A percentile compares a stretch with the other conserved stretches of the same genome.
Evolutionary conservation across 495 filamentous ascomycete species (phyloP).

Genomic region (Echria macrotheca): DNA sequence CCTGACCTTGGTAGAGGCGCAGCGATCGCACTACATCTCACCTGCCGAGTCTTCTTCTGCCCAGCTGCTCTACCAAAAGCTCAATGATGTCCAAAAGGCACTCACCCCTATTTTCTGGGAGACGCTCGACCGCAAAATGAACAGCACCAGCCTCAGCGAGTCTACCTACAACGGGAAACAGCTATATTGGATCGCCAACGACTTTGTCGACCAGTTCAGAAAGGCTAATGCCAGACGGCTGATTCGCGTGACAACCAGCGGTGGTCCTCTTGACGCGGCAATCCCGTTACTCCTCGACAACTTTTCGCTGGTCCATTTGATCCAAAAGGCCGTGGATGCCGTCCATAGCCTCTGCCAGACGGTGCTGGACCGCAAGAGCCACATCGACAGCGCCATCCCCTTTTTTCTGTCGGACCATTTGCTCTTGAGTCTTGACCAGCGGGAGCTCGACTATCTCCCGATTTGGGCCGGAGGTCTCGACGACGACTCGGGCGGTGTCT

Average conservation of each 20-base stretch:
- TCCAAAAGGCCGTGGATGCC: neutral
- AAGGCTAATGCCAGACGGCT: neutral
- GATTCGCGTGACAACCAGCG: neutral
- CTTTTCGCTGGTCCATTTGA: constrained; percentile 8
- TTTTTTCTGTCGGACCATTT: constrained; percentile 30
- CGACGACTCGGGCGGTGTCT: constrained; percentile 43
- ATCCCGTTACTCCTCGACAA: neutral
- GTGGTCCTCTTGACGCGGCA: neutral
- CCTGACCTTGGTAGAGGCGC: constrained; percentile 12
- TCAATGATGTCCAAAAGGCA: constrained; percentile 22
- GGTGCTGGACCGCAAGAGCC: neutral
- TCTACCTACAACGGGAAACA: neutral
- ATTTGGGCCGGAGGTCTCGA: constrained; percentile 45
- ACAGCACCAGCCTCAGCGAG: neutral
- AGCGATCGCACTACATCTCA: constrained; percentile 30
- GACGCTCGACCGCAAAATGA: neutral
- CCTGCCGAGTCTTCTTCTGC: constrained; percentile 2
- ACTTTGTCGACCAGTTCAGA: neutral
- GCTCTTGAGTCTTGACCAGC: constrained; percentile 26
- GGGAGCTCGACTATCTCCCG: constrained; percentile 39
- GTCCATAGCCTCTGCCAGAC: neutral
- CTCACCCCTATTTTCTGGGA: constrained; percentile 34
- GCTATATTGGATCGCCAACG: neutral
- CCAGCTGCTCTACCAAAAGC: constrained; percentile 10
- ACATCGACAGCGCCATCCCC: constrained; percentile 13